These are phyloP conservation scores for Trebouxia sp. DNA, from an alignment of 139 green algal genomes.

Conservation along the genomic window DNA sequence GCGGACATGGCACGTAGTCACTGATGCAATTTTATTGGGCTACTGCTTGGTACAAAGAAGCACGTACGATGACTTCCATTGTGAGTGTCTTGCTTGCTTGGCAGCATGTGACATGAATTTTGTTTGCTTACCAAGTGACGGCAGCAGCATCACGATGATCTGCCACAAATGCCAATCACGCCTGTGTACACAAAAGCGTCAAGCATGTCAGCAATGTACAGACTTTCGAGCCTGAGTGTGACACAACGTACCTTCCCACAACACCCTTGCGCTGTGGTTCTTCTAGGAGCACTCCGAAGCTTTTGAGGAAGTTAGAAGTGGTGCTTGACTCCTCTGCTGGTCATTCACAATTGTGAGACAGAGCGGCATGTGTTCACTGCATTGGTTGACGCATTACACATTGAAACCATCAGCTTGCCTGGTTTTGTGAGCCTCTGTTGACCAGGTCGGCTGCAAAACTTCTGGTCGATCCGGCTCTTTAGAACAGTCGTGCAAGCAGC, in stretches of 20 bases:
- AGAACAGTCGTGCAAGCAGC: too few relatives aligned
- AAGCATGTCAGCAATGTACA: not conserved
- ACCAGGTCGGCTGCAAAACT: not conserved
- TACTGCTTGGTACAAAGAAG: too few relatives aligned
- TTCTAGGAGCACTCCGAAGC: conserved; percentile 15
- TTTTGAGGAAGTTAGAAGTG: not conserved
- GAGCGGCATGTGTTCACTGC: too few relatives aligned
- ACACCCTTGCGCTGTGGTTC: not conserved
- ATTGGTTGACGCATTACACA: too few relatives aligned
- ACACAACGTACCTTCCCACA: not conserved
- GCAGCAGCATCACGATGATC: conserved; percentile 3
- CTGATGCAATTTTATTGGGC: too few relatives aligned
- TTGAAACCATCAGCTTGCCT: too few relatives aligned
- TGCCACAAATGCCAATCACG: conserved; percentile 27
- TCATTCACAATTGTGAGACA: not conserved
- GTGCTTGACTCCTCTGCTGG: not conserved
- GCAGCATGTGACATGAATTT: not conserved
- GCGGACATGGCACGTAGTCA: too few relatives aligned
- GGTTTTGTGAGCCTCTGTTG: not conserved
- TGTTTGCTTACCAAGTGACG: not conserved
- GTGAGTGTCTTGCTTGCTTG: not conserved
- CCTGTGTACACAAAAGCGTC: not conserved
- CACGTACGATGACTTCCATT: too few relatives aligned
- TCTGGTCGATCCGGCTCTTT: too few relatives aligned
- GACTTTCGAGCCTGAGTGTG: not conserved